phyloP scores from a whole-genome alignment of 441 rosid genomes.

The Populus hybrid region DNA sequence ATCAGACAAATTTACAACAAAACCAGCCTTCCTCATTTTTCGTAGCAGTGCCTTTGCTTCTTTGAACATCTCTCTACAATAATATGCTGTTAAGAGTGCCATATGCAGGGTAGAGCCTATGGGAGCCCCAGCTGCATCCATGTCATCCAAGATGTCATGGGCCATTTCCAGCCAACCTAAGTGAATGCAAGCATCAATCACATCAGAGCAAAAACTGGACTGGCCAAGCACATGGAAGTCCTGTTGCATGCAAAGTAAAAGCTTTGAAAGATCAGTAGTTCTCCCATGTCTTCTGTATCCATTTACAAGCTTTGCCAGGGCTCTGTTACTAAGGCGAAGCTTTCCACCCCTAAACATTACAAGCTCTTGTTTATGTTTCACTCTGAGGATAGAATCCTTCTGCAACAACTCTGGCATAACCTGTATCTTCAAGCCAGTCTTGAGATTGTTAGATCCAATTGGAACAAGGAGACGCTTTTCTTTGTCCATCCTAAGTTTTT shows the following conservation, averaged over 20 bases:
- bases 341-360: constrained; percentile 44
- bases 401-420: neutral
- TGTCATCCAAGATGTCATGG: constrained; percentile 84
- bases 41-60: constrained; percentile 54
- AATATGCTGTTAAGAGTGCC: constrained; percentile 51
- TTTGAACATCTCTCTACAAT: constrained; percentile 43
- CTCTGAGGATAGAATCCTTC: neutral
- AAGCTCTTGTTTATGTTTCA: constrained; percentile 30
- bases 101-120: constrained; percentile 35
- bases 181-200: constrained; percentile 53
- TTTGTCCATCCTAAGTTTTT: neutral
- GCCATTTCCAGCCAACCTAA: constrained; percentile 76
- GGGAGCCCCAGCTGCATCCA: constrained; percentile 46
- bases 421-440: neutral
- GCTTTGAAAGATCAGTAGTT: constrained; percentile 50
- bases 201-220: constrained; percentile 42
- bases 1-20: constrained; percentile 30
- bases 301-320: constrained; percentile 59
- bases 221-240: constrained; percentile 19
- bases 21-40: constrained; percentile 54
- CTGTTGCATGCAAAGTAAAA: constrained; percentile 40
- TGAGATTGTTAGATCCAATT: neutral
- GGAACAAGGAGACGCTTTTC: neutral
- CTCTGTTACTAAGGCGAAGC: constrained; percentile 42
- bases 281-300: constrained; percentile 52